Evolutionary conservation across 2,329 filamentous ascomycete species (phyloP).

Genomic region (Fusarium subtropicale): DNA sequence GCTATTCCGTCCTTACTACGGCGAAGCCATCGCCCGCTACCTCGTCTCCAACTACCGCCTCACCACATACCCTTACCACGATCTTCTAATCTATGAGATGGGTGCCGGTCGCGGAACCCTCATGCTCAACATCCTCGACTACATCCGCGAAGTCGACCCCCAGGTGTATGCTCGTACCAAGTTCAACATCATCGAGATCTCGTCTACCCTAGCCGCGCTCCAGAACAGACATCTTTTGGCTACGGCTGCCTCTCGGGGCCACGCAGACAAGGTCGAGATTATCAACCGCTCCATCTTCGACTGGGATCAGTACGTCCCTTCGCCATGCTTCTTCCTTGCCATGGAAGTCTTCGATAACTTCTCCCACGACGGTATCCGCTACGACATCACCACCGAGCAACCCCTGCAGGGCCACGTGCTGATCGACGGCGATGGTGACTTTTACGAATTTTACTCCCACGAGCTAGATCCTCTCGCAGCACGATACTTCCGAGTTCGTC

Average conservation of each 20-base stretch:
- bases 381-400: slow-evolving; percentile 82
- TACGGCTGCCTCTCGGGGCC: slow-evolving; percentile 76
- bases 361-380: slow-evolving; percentile 92
- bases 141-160: slow-evolving; percentile 88
- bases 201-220: slow-evolving; percentile 78
- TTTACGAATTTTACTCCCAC: slow-evolving; percentile 92
- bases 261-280: slow-evolving; percentile 89
- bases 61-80: slow-evolving; percentile 92
- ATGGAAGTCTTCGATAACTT: slow-evolving; percentile 99
- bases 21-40: slow-evolving; percentile 96
- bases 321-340: slow-evolving; percentile 96
- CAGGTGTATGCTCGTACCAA: slow-evolving; percentile 94
- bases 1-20: slow-evolving; percentile 95
- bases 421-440: slow-evolving; percentile 85
- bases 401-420: slow-evolving; percentile 91
- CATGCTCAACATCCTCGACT: slow-evolving; percentile 98
- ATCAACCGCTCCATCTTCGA: slow-evolving; percentile 96
- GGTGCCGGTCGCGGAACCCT: slow-evolving; percentile 96
- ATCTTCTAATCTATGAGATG: slow-evolving; percentile 98
- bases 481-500: slow-evolving; percentile 85
- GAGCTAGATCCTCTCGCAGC: slow-evolving; percentile 84
- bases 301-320: slow-evolving; percentile 88
- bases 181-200: slow-evolving; percentile 97
- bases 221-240: slow-evolving; percentile 78
- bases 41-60: slow-evolving; percentile 96